Base-by-base conservation (phyloP, 2,329 filamentous ascomycete species). In the Ascochyta viciae-villosae region DNA sequence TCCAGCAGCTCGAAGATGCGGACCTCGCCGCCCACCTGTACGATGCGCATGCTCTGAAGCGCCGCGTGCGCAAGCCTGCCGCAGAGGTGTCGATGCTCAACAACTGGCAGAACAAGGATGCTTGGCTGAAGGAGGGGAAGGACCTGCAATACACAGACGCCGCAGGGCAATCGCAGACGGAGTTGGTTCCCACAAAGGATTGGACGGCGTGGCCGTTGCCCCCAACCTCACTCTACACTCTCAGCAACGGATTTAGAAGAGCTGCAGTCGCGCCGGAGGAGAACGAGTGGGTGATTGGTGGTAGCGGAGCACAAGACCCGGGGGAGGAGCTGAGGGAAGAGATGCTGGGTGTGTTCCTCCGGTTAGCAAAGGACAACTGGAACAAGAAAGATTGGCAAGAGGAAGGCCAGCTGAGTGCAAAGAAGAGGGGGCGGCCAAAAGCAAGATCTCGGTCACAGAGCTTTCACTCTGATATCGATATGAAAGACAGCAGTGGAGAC, bases 151-250 rank as follows among this genome's bases (percentile, higher is more conserved):
- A 64, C 31, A 66, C 48, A 41, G 69, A 73, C 55, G 60, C 57
- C 4, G 48, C 54, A 24, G 71, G 71, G 15, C 61, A 73, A 38
- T 60, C 61, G 4, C 68, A 74, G 29, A 65, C 63, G 54, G 61
- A 70, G 2, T 79, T 82, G 63, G 64, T 75, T 15, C 81, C 83
- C 1, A 66, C 84, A 0, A 85, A 83, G 55, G 62, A 71, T 4
- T 97, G 94, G 93, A 91, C 90, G 16, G 90, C 92, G 0, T 97
- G 94, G 94, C 94, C 94, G 4, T 74, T 96, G 68, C 81, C 81
- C 19, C 80, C 84, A 4, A 76, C 80, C 7, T 77, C 82, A 24
- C 86, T 95, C 7, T 90, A 90, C 1, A 77, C 79, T 15, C 78
- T 81, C 13, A 78, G 79, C 19, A 83, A 90, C 58, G 72, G 79